These are phyloP conservation scores for Acmispon strigosus DNA, from an alignment of 306 rosid species.

Conservation along the genomic window DNA sequence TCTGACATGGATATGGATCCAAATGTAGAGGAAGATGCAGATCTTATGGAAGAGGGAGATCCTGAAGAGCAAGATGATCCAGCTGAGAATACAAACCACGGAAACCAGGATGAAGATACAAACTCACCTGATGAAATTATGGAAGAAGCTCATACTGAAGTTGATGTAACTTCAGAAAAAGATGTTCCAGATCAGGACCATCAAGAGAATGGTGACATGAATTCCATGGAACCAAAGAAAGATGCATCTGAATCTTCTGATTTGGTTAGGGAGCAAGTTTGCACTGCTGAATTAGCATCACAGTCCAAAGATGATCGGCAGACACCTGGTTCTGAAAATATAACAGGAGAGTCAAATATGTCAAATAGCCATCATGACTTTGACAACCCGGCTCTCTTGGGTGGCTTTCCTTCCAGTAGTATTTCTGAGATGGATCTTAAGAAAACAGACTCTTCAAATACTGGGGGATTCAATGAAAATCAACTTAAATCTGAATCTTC, in stretches of 20 bases:
- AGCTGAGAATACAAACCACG: constrained; percentile 28
- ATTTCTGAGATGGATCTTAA: constrained; percentile 48
- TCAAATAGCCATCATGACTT: constrained; percentile 34
- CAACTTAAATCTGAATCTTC: constrained; percentile 36
- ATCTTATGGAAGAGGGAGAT: constrained; percentile 49
- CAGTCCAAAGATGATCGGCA: constrained; percentile 46
- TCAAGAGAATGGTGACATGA: constrained; percentile 40
- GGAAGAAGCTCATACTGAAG: constrained; percentile 53
- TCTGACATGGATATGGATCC: constrained; percentile 46
- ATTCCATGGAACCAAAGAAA: constrained; percentile 29
- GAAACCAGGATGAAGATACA: constrained; percentile 33
- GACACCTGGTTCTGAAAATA: constrained; percentile 33
- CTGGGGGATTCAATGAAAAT: constrained; percentile 45
- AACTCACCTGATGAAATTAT: constrained; percentile 53
- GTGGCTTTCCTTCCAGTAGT: constrained; percentile 54
- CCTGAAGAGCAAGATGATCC: constrained; percentile 35
- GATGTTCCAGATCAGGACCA: constrained; percentile 37
- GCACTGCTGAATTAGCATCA: constrained; percentile 36
- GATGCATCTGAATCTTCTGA: constrained; percentile 37
- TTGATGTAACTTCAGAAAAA: constrained; percentile 39
- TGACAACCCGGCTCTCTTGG: constrained; percentile 43
- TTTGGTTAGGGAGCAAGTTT: constrained; percentile 29
- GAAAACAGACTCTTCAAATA: constrained; percentile 51
- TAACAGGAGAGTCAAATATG: constrained; percentile 42
- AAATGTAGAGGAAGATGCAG: constrained; percentile 41